Conservation (phyloP, 2,329 filamentous ascomycete genomes). For the Colletotrichum coccodes region DNA sequence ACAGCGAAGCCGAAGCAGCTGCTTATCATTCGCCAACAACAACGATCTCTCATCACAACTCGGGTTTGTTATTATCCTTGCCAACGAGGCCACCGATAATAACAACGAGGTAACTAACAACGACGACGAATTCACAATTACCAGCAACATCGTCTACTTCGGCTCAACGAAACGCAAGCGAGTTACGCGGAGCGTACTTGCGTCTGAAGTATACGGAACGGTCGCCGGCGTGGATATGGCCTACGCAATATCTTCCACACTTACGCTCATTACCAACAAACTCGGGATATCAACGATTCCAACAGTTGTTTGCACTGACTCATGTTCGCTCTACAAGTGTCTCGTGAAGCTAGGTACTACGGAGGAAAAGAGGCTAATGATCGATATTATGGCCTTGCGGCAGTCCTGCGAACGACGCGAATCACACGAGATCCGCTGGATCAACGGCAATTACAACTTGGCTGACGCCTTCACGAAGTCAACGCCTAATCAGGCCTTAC, state of each 20-base stretch:
- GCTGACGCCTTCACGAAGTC: background rate
- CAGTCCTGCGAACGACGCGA: conserved; percentile 34
- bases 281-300: background rate
- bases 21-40: background rate
- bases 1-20: background rate
- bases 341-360: conserved; percentile 32
- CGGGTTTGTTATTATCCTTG: background rate
- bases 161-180: no score
- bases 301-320: conserved; percentile 29
- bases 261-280: background rate
- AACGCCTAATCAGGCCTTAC: background rate
- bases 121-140: no score
- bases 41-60: background rate
- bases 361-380: conserved; percentile 34
- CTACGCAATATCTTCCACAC: background rate
- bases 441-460: background rate
- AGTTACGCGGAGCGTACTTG: background rate
- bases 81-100: background rate
- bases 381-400: conserved; percentile 35
- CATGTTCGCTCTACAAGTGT: conserved; percentile 33
- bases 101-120: no score
- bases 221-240: background rate
- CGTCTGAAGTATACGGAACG: no score
- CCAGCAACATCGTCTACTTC: no score
- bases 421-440: conserved; percentile 30